Percentiles rank a stretch among this genome's conserved stretches.
Conservation (phyloP, 148 eudicot species). For the Silene uniflora region DNA sequence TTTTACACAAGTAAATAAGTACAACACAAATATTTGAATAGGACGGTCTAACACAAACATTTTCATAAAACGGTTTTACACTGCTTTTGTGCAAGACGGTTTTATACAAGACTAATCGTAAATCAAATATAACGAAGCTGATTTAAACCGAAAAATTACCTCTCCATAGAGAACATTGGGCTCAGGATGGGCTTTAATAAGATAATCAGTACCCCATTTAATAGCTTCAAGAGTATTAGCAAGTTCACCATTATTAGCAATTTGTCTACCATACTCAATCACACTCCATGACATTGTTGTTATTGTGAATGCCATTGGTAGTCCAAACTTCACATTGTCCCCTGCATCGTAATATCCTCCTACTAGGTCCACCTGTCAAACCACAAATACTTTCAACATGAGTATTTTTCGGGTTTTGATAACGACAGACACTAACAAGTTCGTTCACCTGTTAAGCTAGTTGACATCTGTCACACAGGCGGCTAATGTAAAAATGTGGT, state of each 20-base stretch:
- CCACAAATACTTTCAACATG: too few species aligned
- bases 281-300: constrained; percentile 99
- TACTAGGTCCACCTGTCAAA: constrained; percentile 79
- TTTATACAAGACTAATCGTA: too few species aligned
- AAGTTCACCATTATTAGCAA: constrained; percentile 75
- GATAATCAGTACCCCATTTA: constrained; percentile 96
- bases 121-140: too few species aligned
- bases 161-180: constrained; percentile 94
- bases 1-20: too few species aligned
- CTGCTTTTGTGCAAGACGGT: too few species aligned
- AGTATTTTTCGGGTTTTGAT: too few species aligned
- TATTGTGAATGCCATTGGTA: constrained; percentile 92
- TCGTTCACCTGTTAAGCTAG: neutral
- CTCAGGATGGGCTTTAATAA: constrained; percentile 92
- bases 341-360: constrained; percentile 99
- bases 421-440: too few species aligned
- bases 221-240: constrained; percentile 76
- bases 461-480: too few species aligned
- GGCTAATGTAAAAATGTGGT: too few species aligned
- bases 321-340: constrained; percentile 95
- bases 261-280: constrained; percentile 80
- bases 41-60: too few species aligned
- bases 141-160: constrained; percentile 33
- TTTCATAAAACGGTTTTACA: too few species aligned
- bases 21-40: too few species aligned